A percentile compares a stretch with the other conserved stretches of the same genome.
Evolutionary conservation across 441 rosid genomes (phyloP).

Genomic region (Populus hybrid): DNA sequence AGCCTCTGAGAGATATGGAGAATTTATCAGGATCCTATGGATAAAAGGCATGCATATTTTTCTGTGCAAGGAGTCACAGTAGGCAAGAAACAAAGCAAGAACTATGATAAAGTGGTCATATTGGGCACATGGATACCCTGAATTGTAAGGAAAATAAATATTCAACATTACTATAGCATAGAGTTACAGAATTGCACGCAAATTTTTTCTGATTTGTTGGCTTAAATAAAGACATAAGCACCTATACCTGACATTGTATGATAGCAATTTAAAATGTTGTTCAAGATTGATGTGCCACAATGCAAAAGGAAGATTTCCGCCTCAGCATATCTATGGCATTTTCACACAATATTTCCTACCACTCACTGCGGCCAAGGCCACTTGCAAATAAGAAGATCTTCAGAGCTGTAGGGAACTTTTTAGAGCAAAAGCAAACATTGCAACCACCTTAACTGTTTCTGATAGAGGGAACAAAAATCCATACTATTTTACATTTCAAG

Average conservation of each 20-base stretch:
- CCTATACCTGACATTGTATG: background rate
- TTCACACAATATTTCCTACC: background rate
- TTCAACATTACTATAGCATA: background rate
- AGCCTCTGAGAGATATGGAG: constrained; percentile 45
- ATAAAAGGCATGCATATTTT: background rate
- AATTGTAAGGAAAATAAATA: background rate
- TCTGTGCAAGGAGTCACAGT: background rate
- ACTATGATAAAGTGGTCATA: background rate
- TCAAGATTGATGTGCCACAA: background rate
- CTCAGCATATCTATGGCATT: background rate
- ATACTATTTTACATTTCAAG: background rate
- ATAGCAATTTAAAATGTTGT: background rate
- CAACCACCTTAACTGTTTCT: background rate
- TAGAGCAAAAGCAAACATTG: background rate
- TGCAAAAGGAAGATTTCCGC: background rate
- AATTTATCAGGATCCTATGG: background rate
- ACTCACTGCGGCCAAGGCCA: background rate
- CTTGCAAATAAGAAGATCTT: background rate
- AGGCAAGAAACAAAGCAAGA: background rate
- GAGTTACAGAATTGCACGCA: background rate
- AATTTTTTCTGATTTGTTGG: background rate
- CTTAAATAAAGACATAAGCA: background rate
- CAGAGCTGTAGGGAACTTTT: background rate
- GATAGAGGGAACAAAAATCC: background rate
- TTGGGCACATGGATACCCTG: background rate